Percentiles rank a stretch among this genome's conserved stretches.
phyloP scores from a whole-genome alignment of 2,329 filamentous ascomycete genomes.

The Celoporthe dispersa region DNA sequence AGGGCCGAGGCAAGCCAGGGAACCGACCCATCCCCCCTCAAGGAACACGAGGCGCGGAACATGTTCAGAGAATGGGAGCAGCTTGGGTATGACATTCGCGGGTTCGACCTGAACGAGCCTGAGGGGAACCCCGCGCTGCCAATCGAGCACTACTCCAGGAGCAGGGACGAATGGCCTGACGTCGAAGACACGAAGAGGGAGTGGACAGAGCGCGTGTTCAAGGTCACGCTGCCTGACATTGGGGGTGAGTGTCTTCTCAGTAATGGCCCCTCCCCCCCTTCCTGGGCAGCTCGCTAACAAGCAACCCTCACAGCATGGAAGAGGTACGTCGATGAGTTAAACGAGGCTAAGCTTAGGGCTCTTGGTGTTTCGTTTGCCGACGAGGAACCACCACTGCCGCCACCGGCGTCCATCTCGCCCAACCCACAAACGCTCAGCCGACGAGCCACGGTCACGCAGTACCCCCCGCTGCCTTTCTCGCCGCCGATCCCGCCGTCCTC shows the following conservation, averaged over 20 bases:
- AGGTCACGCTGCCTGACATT: conserved; percentile 72
- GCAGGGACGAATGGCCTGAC: conserved; percentile 70
- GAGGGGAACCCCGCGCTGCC: conserved; percentile 43
- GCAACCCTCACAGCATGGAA: conserved; percentile 58
- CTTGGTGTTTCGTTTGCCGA: conserved; percentile 83
- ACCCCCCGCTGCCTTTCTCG: conserved; percentile 78
- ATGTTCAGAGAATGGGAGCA: conserved; percentile 71
- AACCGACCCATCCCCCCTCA: conserved; percentile 59
- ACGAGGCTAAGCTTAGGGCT: conserved; percentile 90
- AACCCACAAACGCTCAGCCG: conserved; percentile 62
- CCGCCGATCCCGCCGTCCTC: conserved; percentile 82
- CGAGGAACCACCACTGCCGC: conserved; percentile 66
- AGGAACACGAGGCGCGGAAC: conserved; percentile 57
- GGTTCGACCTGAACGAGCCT: conserved; percentile 68
- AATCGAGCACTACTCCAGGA: conserved; percentile 59
- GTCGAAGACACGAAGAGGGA: conserved; percentile 62
- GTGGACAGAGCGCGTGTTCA: conserved; percentile 55
- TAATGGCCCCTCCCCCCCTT: neutral
- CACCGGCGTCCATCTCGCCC: conserved; percentile 67
- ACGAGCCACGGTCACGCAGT: conserved; percentile 70
- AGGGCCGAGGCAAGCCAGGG: conserved; percentile 64
- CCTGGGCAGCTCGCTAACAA: conserved; percentile 30
- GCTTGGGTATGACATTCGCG: conserved; percentile 69
- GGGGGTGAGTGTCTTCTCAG: conserved; percentile 50
- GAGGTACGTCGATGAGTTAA: conserved; percentile 78